These are phyloP conservation scores for Neofusicoccum laricinum DNA, from an alignment of 2,329 filamentous ascomycete species.

Conservation along the genomic window DNA sequence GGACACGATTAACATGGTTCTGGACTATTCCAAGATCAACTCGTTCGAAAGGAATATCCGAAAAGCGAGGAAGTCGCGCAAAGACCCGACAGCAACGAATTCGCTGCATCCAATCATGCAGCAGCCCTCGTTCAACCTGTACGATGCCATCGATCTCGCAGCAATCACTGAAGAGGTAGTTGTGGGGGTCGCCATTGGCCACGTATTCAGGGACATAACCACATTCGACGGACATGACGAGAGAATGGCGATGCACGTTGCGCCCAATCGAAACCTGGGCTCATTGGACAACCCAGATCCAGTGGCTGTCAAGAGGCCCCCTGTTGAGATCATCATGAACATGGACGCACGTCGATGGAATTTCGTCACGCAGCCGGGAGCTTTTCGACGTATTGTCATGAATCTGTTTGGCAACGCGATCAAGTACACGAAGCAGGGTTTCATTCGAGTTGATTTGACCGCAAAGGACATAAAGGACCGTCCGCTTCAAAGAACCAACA, in stretches of 20 bases:
- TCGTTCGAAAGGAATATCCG: constrained; percentile 29
- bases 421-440: constrained; percentile 46
- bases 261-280: neutral
- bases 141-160: constrained; percentile 41
- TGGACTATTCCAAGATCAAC: constrained; percentile 48
- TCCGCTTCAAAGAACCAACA: neutral
- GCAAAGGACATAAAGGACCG: constrained; percentile 11
- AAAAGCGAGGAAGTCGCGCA: constrained; percentile 29
- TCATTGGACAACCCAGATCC: neutral
- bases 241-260: neutral
- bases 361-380: constrained; percentile 45
- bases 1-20: constrained; percentile 46
- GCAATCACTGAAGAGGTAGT: constrained; percentile 53
- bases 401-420: constrained; percentile 50
- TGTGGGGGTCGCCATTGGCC: constrained; percentile 53
- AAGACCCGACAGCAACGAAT: constrained; percentile 19
- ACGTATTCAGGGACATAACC: constrained; percentile 37
- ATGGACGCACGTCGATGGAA: constrained; percentile 42
- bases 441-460: constrained; percentile 28
- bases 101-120: constrained; percentile 17
- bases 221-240: neutral
- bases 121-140: constrained; percentile 32
- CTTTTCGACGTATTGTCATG: constrained; percentile 48
- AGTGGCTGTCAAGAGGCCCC: constrained; percentile 12
- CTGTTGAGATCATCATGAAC: constrained; percentile 45